phyloP scores from a whole-genome alignment of 176 grass and related monocot genomes.

The Pontederia crassipes region DNA sequence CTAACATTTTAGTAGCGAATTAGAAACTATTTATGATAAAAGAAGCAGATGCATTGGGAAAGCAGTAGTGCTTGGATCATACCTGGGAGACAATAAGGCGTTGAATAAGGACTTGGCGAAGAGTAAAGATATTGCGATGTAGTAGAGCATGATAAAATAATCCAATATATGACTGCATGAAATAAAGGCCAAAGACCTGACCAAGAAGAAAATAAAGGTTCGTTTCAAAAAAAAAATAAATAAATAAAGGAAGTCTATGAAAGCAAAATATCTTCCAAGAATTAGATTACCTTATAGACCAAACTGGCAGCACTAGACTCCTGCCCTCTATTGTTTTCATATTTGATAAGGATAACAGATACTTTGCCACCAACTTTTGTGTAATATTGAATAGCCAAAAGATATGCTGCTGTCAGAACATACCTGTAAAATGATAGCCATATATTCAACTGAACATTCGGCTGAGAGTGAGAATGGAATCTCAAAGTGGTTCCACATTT shows the following conservation, averaged over 20 bases:
- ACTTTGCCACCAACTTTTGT: conserved; percentile 94
- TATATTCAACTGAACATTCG: conserved; percentile 8
- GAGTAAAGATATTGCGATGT: conserved; percentile 62
- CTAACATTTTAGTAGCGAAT: conserved; percentile 20
- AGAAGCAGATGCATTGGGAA: neutral
- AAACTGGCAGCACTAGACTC: conserved; percentile 92
- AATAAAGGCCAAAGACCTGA: conserved; percentile 96
- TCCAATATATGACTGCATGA: conserved; percentile 98
- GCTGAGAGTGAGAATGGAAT: neutral
- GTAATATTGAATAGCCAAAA: conserved; percentile 96
- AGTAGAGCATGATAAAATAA: conserved; percentile 84
- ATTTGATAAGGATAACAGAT: conserved; percentile 83
- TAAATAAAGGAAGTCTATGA: neutral
- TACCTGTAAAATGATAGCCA: conserved; percentile 44
- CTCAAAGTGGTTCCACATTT: too few species aligned
- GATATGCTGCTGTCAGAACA: conserved; percentile 67
- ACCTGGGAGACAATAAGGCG: conserved; percentile 91
- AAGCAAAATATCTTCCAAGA: neutral
- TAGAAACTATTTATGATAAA: neutral
- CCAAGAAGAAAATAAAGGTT: conserved; percentile 2
- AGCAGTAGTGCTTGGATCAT: conserved; percentile 17
- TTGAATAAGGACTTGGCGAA: conserved; percentile 81
- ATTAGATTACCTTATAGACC: conserved; percentile 77
- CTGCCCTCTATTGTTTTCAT: conserved; percentile 94
- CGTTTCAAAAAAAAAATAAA: too few species aligned